phyloP scores from a whole-genome alignment of 192 early-diverging fungal species.

The Mortierella antarctica region DNA sequence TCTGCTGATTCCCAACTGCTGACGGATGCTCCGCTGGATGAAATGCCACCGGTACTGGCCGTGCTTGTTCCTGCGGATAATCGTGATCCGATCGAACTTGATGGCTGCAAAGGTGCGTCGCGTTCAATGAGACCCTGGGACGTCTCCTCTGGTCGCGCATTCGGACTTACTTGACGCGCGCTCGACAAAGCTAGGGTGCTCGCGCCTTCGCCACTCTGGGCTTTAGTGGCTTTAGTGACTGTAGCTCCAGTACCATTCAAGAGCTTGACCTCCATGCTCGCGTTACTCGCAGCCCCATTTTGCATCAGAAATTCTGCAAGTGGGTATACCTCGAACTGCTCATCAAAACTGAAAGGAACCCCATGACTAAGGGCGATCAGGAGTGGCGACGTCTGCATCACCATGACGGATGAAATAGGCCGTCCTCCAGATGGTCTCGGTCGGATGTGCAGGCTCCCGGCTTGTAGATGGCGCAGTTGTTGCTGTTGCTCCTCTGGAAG shows the following conservation, averaged over 20 bases:
- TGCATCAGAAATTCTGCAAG: constrained; percentile 51
- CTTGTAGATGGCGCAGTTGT: no score
- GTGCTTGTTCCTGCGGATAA: constrained; percentile 5
- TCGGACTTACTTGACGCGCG: no score
- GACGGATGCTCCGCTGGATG: background rate
- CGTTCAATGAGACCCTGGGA: constrained; percentile 26
- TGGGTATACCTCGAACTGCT: constrained; percentile 34
- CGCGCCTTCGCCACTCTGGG: no score
- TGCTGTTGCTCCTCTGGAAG: background rate
- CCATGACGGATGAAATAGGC: constrained; percentile 40
- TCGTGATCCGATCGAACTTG: constrained; percentile 32
- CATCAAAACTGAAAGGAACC: constrained; percentile 32
- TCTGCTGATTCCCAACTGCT: background rate
- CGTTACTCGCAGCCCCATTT: constrained; percentile 47
- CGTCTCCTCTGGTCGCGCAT: background rate
- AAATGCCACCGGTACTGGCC: background rate
- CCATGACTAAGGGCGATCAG: constrained; percentile 45
- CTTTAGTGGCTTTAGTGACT: background rate
- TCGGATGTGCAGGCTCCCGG: constrained; percentile 8
- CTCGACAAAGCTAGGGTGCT: no score
- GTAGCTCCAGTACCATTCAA: constrained; percentile 1
- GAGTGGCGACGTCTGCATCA: constrained; percentile 42
- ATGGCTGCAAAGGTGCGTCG: constrained; percentile 7
- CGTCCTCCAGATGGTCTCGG: constrained; percentile 17
- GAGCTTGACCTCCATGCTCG: constrained; percentile 40